These are phyloP conservation scores for Licmophora abbreviata DNA, from an alignment of 108 stramenopile genomes.

Conservation along the genomic window DNA sequence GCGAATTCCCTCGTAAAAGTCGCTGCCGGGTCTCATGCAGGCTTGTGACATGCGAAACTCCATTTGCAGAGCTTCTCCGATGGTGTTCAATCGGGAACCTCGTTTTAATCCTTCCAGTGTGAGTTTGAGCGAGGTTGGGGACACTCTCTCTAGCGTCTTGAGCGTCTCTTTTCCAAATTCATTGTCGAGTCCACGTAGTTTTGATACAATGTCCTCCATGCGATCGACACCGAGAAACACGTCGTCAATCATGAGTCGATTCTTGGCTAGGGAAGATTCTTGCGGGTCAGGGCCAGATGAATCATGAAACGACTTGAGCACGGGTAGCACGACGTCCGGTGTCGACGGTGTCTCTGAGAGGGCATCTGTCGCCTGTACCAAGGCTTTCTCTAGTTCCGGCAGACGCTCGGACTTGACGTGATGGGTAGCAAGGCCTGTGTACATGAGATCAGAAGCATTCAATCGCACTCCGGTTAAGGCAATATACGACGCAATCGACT, in stretches of 20 bases:
- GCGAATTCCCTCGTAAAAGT: slow-evolving; percentile 97
- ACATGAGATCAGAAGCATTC: slow-evolving; percentile 70
- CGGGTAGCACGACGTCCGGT: slow-evolving; percentile 19
- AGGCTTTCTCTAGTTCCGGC: slow-evolving; percentile 37
- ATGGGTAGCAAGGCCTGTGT: slow-evolving; percentile 93
- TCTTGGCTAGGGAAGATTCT: slow-evolving; percentile 28
- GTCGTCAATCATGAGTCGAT: slow-evolving; percentile 40
- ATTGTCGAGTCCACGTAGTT: slow-evolving; percentile 25
- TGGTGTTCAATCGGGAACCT: slow-evolving; percentile 18
- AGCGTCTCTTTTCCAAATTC: slow-evolving; percentile 53
- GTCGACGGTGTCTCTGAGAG: neutral
- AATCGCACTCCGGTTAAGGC: slow-evolving; percentile 89
- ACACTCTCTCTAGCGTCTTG: slow-evolving; percentile 51
- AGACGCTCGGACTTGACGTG: slow-evolving; percentile 69
- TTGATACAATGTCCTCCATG: slow-evolving; percentile 44
- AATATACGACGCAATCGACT: slow-evolving; percentile 74
- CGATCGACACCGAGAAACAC: slow-evolving; percentile 38
- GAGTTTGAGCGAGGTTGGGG: slow-evolving; percentile 72
- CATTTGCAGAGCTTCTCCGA: slow-evolving; percentile 67
- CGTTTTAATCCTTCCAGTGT: slow-evolving; percentile 73
- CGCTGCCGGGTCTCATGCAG: slow-evolving; percentile 41
- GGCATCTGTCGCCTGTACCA: slow-evolving; percentile 33
- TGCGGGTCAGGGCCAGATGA: slow-evolving; percentile 23
- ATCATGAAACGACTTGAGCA: slow-evolving; percentile 47
- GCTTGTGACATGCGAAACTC: slow-evolving; percentile 77